These are phyloP conservation scores for Colletotrichum truncatum DNA, from an alignment of 2,329 filamentous ascomycete genomes.

Conservation along the genomic window DNA sequence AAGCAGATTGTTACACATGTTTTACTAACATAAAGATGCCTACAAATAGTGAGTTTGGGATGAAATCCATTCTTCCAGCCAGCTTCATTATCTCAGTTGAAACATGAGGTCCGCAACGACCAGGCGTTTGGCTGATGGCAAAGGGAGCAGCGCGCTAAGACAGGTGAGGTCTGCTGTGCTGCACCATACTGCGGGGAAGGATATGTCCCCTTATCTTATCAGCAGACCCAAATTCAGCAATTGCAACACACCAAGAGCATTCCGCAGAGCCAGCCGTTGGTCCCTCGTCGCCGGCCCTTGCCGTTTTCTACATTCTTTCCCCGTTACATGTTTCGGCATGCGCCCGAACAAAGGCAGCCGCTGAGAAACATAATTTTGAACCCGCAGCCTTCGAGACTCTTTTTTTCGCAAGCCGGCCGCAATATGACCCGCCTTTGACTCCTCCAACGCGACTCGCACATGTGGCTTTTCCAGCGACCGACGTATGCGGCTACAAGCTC, in stretches of 20 bases:
- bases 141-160: conserved; percentile 9
- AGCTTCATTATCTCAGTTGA: neutral
- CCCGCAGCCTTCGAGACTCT: neutral
- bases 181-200: conserved; percentile 18
- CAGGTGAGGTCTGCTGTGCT: conserved; percentile 7
- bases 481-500: conserved; percentile 23
- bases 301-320: conserved; percentile 10
- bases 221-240: neutral
- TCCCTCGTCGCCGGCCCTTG: conserved; percentile 24
- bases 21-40: neutral
- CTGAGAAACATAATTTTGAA: conserved; percentile 7
- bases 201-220: conserved; percentile 27
- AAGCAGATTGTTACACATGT: neutral
- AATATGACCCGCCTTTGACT: conserved; percentile 25
- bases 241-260: neutral
- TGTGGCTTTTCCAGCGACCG: conserved; percentile 13
- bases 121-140: conserved; percentile 11
- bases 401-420: neutral
- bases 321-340: conserved; percentile 22
- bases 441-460: conserved; percentile 23
- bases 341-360: conserved; percentile 15
- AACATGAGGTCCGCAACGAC: neutral
- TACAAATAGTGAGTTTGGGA: neutral
- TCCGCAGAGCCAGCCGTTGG: neutral
- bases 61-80: neutral